Conservation (phyloP, 352 stramenopile species). For the Pythium periplocum region DNA sequence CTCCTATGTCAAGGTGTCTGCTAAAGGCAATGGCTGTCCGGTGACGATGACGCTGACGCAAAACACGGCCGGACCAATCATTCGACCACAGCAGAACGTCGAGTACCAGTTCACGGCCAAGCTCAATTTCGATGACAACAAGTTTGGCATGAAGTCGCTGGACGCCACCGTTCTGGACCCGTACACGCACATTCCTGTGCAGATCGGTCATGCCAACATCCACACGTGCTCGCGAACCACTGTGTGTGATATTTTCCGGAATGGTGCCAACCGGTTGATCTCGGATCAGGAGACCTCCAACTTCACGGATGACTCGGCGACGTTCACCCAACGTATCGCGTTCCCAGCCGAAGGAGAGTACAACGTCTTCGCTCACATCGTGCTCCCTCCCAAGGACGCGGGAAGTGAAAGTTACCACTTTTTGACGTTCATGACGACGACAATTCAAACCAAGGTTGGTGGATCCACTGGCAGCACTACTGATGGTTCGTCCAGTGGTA, state of each 20-base stretch:
- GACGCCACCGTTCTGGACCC: slow-evolving; percentile 49
- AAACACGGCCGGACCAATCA: slow-evolving; percentile 30
- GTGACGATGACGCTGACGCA: slow-evolving; percentile 51
- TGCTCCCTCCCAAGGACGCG: slow-evolving; percentile 52
- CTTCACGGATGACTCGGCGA: slow-evolving; percentile 58
- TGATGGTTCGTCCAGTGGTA: slow-evolving; percentile 15
- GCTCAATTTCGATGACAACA: slow-evolving; percentile 64
- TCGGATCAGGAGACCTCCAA: slow-evolving; percentile 70
- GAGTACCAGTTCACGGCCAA: slow-evolving; percentile 73
- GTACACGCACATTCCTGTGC: slow-evolving; percentile 41
- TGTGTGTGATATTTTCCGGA: slow-evolving; percentile 70
- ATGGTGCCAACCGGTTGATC: slow-evolving; percentile 60
- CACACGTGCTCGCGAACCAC: slow-evolving; percentile 65
- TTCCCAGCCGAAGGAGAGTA: slow-evolving; percentile 45
- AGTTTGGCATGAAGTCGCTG: slow-evolving; percentile 61
- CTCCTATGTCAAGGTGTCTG: slow-evolving; percentile 52
- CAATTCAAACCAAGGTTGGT: slow-evolving; percentile 11
- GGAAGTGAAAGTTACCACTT: slow-evolving; percentile 68
- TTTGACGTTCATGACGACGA: slow-evolving; percentile 65
- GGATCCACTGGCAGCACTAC: slow-evolving; percentile 5
- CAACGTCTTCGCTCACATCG: slow-evolving; percentile 77
- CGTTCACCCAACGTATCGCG: slow-evolving; percentile 53
- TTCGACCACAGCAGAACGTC: slow-evolving; percentile 22
- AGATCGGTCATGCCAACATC: slow-evolving; percentile 74
- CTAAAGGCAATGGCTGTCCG: slow-evolving; percentile 38